A percentile compares a stretch with the other conserved stretches of the same genome.
Conservation (phyloP, 2,329 filamentous ascomycete genomes). For the Diaporthe amygdali region DNA sequence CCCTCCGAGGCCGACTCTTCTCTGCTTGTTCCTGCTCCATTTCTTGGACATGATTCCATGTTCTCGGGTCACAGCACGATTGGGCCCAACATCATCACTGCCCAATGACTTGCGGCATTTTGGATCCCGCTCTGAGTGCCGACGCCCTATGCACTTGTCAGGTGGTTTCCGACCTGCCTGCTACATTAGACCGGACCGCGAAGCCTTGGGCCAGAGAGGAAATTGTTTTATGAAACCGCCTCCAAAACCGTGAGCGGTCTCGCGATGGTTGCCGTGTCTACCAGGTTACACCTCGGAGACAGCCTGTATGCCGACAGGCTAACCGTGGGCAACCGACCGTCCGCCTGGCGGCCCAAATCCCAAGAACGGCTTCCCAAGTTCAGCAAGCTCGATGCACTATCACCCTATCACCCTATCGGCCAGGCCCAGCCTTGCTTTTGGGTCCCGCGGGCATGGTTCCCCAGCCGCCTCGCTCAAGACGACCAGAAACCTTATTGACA, state of each 20-base stretch:
- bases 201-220: not conserved
- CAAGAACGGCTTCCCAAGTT: not conserved
- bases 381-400: slow-evolving; percentile 16
- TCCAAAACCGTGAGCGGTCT: not conserved
- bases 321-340: not conserved
- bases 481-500: not conserved
- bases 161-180: not conserved
- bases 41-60: not conserved
- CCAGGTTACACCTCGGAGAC: slow-evolving; percentile 9
- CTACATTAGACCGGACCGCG: not conserved
- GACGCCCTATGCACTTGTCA: not conserved
- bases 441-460: slow-evolving; percentile 5
- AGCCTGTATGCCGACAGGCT: not conserved
- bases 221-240: not conserved
- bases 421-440: slow-evolving; percentile 22
- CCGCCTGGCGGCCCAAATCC: slow-evolving; percentile 10
- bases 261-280: not conserved
- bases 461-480: not conserved
- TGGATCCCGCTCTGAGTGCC: not conserved
- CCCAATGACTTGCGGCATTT: not conserved
- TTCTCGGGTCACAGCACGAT: not conserved
- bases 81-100: not conserved
- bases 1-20: not conserved
- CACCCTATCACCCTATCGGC: slow-evolving; percentile 22
- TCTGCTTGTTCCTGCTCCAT: not conserved